Percentiles rank a stretch among this genome's conserved stretches.
phyloP scores from a whole-genome alignment of 2,329 filamentous ascomycete species.

The Phialocephala sp. region DNA sequence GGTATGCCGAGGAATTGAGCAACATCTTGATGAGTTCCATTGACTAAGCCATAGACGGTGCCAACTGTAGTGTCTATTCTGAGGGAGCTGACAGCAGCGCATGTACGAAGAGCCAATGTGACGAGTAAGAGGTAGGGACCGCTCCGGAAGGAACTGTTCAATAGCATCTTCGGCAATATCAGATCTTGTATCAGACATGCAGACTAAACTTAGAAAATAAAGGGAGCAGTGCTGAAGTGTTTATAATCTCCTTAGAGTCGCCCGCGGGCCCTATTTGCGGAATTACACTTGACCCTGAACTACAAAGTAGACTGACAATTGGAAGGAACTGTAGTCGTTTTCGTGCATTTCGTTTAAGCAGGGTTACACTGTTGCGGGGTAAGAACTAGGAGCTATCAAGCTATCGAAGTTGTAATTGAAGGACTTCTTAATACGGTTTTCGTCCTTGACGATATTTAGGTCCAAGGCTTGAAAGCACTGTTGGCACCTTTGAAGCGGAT shows the following conservation, averaged over 20 bases:
- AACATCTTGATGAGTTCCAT: conserved; percentile 30
- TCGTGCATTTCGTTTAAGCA: neutral
- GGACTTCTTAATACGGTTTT: too few species aligned
- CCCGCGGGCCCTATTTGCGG: too few species aligned
- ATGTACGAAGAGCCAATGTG: neutral
- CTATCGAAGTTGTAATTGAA: neutral
- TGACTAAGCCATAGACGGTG: conserved; percentile 27
- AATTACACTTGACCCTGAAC: neutral
- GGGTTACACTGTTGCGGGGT: neutral
- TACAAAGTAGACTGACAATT: neutral
- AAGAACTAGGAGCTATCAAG: neutral
- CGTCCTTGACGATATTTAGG: too few species aligned
- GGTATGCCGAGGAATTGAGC: conserved; percentile 47
- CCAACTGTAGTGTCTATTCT: conserved; percentile 28
- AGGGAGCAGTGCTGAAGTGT: neutral
- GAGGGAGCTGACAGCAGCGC: conserved; percentile 18
- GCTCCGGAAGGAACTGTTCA: neutral
- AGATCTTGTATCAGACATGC: neutral
- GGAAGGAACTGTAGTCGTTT: neutral
- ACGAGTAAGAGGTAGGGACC: neutral
- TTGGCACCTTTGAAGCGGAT: neutral
- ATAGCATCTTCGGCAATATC: neutral
- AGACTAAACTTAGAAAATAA: neutral
- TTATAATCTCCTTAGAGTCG: neutral
- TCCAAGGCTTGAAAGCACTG: too few species aligned